These are phyloP conservation scores for Globisporangium splendens DNA, from an alignment of 352 stramenopile genomes.

Conservation along the genomic window DNA sequence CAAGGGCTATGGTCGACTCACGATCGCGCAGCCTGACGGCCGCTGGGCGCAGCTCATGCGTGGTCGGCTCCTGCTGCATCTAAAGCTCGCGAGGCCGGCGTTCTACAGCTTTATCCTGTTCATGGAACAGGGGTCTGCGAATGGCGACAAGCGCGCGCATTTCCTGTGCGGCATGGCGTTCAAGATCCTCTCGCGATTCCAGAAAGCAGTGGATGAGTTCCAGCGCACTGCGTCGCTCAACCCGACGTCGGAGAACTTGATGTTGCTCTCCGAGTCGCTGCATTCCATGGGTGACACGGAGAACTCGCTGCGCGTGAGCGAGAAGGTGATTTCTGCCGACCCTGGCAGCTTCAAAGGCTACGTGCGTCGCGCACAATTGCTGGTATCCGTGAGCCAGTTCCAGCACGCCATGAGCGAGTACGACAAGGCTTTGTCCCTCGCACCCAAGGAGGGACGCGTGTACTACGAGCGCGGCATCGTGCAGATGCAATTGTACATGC, in stretches of 20 bases:
- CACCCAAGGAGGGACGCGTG: slow-evolving; percentile 54
- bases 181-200: slow-evolving; percentile 66
- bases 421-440: slow-evolving; percentile 51
- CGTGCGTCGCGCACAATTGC: slow-evolving; percentile 57
- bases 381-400: slow-evolving; percentile 48
- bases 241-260: slow-evolving; percentile 70
- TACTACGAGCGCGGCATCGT: slow-evolving; percentile 76
- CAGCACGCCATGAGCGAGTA: slow-evolving; percentile 55
- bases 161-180: slow-evolving; percentile 62
- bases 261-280: slow-evolving; percentile 71
- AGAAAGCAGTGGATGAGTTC: slow-evolving; percentile 60
- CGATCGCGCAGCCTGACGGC: slow-evolving; percentile 52
- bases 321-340: slow-evolving; percentile 62
- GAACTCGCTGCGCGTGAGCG: slow-evolving; percentile 69
- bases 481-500: slow-evolving; percentile 66
- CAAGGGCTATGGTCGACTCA: slow-evolving; percentile 61
- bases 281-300: slow-evolving; percentile 79
- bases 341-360: slow-evolving; percentile 62
- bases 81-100: slow-evolving; percentile 48
- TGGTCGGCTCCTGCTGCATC: slow-evolving; percentile 51
- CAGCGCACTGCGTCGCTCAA: slow-evolving; percentile 53
- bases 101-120: slow-evolving; percentile 78
- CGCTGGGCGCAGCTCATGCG: slow-evolving; percentile 61
- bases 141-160: slow-evolving; percentile 38
- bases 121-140: slow-evolving; percentile 35